These are phyloP conservation scores for Imleria badia DNA, from an alignment of 768 basidiomycete species.

Conservation along the genomic window DNA sequence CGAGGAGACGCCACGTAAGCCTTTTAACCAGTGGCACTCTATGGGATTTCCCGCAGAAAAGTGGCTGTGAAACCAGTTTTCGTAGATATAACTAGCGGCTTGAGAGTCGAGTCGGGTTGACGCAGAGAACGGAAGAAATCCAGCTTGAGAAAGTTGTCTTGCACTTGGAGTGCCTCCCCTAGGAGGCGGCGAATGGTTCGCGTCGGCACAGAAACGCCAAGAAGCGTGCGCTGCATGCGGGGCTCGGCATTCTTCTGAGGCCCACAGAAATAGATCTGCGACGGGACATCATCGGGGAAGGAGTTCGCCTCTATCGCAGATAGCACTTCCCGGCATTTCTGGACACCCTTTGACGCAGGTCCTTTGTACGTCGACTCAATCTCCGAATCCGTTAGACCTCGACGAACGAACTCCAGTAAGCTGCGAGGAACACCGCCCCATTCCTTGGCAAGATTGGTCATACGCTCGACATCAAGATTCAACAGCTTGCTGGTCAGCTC, in stretches of 20 bases:
- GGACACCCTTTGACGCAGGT: accelerated
- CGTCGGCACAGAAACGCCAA: neutral
- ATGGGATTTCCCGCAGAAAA: neutral
- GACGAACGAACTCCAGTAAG: neutral
- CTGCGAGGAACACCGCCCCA: neutral
- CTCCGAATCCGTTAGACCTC: neutral
- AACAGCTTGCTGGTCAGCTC: neutral
- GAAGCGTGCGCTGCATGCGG: accelerated
- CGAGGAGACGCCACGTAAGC: neutral
- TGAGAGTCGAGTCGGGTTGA: neutral
- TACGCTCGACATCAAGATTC: neutral
- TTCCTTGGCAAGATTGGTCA: neutral
- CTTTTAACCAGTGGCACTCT: neutral
- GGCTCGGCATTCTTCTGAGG: neutral
- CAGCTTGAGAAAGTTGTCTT: neutral
- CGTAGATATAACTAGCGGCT: neutral
- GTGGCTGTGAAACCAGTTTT: neutral
- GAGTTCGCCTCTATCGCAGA: too few species aligned
- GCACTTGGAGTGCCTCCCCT: neutral
- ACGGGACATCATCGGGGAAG: neutral
- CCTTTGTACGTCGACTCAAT: neutral
- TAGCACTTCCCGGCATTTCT: neutral
- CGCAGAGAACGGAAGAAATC: neutral
- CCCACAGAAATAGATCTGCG: neutral
- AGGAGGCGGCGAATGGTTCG: neutral